A percentile compares a stretch with the other conserved stretches of the same genome.
Conservation (phyloP, 75 land plant species). For the Cryptomeria japonica region DNA sequence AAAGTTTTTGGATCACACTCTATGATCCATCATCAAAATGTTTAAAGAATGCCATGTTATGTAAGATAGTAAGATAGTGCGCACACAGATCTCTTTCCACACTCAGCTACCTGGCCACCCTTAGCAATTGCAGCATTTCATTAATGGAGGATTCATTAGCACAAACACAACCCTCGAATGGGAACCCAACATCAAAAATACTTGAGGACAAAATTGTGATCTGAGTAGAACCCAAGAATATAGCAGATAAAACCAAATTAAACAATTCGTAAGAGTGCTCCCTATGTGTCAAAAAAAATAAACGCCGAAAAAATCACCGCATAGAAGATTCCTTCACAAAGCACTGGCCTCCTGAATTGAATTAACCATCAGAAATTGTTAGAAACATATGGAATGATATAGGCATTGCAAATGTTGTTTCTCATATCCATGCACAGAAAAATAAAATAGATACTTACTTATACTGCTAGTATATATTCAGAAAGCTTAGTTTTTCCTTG, state of each 20-base stretch:
- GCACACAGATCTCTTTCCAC: too few species aligned
- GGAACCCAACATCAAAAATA: neutral
- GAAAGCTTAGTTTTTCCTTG: slow-evolving; percentile 84
- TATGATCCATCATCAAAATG: too few species aligned
- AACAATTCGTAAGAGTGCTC: neutral
- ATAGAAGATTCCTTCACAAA: slow-evolving; percentile 78
- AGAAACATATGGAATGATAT: neutral
- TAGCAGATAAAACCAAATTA: neutral
- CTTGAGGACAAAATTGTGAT: slow-evolving; percentile 13
- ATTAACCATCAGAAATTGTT: neutral
- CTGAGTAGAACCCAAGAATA: neutral
- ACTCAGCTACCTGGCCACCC: too few species aligned
- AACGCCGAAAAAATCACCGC: slow-evolving; percentile 38
- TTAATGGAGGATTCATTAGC: too few species aligned
- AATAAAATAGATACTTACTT: slow-evolving; percentile 44
- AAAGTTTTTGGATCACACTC: too few species aligned
- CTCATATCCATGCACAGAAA: neutral
- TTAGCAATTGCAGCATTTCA: too few species aligned
- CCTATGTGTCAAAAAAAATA: neutral
- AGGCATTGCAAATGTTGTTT: slow-evolving; percentile 1
- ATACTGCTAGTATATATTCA: slow-evolving; percentile 85
- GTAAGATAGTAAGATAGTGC: too few species aligned
- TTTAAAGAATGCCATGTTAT: too few species aligned
- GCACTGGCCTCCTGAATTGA: slow-evolving; percentile 66
- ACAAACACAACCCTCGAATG: neutral